Evolutionary conservation across 2,329 filamentous ascomycete species (phyloP).

Genomic region (Dactylellina haptotyla): DNA sequence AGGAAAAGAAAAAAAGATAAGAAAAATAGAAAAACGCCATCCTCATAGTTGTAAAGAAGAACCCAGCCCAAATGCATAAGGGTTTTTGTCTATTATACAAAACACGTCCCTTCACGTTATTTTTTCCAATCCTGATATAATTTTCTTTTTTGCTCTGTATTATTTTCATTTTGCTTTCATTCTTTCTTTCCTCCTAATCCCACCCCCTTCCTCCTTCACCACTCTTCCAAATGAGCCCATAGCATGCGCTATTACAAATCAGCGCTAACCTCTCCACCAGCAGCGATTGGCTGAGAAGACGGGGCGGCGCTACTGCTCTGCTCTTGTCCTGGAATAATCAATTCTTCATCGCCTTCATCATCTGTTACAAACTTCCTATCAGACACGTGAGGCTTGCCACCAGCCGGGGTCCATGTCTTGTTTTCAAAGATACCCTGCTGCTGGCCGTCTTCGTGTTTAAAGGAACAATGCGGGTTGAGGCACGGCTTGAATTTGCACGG

Average conservation of each 20-base stretch:
- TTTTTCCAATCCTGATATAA: conserved; percentile 8
- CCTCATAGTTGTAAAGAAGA: conserved; percentile 32
- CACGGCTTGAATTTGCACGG: conserved; percentile 89
- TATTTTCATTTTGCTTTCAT: not conserved
- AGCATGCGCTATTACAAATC: conserved; percentile 19
- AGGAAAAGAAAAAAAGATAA: conserved; percentile 13
- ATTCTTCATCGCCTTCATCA: conserved; percentile 74
- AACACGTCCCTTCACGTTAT: conserved; percentile 21
- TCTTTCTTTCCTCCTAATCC: conserved; percentile 1
- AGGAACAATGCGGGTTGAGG: conserved; percentile 85
- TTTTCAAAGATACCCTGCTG: conserved; percentile 81
- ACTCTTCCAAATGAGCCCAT: not conserved
- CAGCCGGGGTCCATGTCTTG: conserved; percentile 86
- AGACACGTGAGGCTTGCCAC: conserved; percentile 75
- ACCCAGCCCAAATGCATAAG: conserved; percentile 48
- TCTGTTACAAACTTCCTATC: conserved; percentile 84
- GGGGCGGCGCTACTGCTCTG: conserved; percentile 24
- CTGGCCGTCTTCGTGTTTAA: conserved; percentile 91
- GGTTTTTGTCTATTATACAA: conserved; percentile 50
- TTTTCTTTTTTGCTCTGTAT: conserved; percentile 1
- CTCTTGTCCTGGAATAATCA: conserved; percentile 71
- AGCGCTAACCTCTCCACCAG: conserved; percentile 23
- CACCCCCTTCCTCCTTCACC: not conserved
- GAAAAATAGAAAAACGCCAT: conserved; percentile 37
- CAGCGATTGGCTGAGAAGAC: conserved; percentile 37